Conservation (phyloP, 2,329 filamentous ascomycete species). For the Eutypella sp. region DNA sequence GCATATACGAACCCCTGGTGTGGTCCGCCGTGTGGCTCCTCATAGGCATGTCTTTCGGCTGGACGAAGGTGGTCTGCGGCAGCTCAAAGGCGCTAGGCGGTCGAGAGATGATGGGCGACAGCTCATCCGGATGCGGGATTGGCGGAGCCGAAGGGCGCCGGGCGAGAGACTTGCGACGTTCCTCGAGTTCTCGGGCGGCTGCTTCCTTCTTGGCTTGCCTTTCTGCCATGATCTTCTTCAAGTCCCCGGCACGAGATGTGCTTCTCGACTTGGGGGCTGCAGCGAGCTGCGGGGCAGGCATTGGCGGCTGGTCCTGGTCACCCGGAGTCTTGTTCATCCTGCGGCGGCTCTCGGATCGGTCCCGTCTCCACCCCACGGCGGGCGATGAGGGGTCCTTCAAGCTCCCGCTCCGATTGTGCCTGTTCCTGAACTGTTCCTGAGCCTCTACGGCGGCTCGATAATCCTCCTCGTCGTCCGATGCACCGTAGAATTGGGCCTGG, state of each 20-base stretch:
- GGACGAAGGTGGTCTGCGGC: conserved; percentile 35
- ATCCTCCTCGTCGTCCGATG: conserved; percentile 63
- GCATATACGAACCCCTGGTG: conserved; percentile 46
- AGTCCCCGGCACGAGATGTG: conserved; percentile 46
- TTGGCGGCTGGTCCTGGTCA: conserved; percentile 25
- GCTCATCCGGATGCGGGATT: conserved; percentile 68
- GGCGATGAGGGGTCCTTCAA: conserved; percentile 25
- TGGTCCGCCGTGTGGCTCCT: conserved; percentile 65
- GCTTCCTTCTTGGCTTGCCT: conserved; percentile 64
- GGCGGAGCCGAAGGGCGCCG: conserved; percentile 72
- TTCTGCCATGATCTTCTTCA: conserved; percentile 54
- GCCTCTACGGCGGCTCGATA: conserved; percentile 47
- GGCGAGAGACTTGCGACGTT: conserved; percentile 77
- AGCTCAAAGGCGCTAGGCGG: conserved; percentile 36
- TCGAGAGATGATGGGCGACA: conserved; percentile 34
- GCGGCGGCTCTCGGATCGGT: conserved; percentile 36
- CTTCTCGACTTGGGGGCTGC: conserved; percentile 13
- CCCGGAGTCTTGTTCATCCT: conserved; percentile 25
- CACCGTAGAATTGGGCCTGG: conserved; percentile 46
- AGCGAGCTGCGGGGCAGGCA: conserved; percentile 20
- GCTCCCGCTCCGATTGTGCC: conserved; percentile 49
- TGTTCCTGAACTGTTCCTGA: conserved; percentile 51
- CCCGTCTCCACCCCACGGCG: conserved; percentile 26
- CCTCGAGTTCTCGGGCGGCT: conserved; percentile 81
- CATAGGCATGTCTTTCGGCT: conserved; percentile 41